phyloP scores from a whole-genome alignment of 208 protist species.

The Lotmaria passim region DNA sequence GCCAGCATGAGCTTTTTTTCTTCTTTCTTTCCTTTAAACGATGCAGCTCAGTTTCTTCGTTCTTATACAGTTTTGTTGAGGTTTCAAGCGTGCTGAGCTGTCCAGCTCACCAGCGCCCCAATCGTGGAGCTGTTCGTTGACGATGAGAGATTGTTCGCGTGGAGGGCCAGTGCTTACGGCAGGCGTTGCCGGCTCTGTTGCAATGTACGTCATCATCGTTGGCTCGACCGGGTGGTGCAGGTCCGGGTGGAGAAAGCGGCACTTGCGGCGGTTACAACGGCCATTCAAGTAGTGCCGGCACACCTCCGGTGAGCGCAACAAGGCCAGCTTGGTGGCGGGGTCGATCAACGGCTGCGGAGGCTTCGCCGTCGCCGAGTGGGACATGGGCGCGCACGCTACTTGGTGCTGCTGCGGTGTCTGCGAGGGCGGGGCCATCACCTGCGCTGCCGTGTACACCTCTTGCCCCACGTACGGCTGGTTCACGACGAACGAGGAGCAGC shows the following conservation, averaged over 20 bases:
- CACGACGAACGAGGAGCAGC: slow-evolving; percentile 1
- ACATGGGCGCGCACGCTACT: not conserved
- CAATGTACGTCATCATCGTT: not conserved
- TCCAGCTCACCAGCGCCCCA: not conserved
- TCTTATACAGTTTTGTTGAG: no score
- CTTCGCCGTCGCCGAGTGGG: not conserved
- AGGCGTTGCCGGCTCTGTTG: not conserved
- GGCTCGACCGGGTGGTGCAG: not conserved
- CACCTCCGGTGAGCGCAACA: slow-evolving; percentile 26
- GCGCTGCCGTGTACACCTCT: slow-evolving; percentile 7
- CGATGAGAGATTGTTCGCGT: not conserved
- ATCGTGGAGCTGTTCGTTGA: slow-evolving; percentile 16
- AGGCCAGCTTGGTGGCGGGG: slow-evolving; percentile 10
- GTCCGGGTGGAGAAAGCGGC: slow-evolving; percentile 62
- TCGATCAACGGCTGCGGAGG: not conserved
- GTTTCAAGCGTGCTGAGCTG: not conserved
- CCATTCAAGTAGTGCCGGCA: slow-evolving; percentile 68
- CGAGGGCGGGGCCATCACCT: slow-evolving; percentile 5
- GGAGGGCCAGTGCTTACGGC: not conserved
- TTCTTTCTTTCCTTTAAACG: not conserved
- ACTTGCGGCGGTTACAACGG: slow-evolving; percentile 72
- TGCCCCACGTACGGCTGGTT: not conserved
- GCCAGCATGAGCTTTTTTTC: not conserved
- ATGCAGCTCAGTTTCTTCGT: not conserved
- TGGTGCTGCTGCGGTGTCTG: slow-evolving; percentile 5